Evolutionary conservation across 495 filamentous ascomycete genomes (phyloP).

Genomic region (Pseudevernia furfuracea): DNA sequence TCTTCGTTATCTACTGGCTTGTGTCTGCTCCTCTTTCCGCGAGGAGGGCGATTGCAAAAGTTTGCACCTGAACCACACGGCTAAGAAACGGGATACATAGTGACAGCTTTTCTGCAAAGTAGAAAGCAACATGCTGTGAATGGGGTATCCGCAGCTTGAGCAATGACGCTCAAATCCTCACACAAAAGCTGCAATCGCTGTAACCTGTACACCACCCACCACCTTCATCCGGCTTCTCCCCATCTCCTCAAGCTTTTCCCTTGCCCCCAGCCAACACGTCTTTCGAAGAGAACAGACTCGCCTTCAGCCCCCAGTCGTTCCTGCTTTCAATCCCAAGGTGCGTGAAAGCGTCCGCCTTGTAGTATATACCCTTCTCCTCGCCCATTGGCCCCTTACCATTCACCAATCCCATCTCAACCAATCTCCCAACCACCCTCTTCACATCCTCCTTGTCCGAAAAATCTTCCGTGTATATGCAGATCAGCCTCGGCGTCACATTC

Average conservation of each 20-base stretch:
- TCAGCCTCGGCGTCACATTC: conserved; percentile 39
- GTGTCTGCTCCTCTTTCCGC: background rate
- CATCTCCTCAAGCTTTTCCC: background rate
- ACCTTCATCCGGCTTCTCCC: background rate
- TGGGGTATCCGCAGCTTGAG: background rate
- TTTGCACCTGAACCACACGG: background rate
- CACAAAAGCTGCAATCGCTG: background rate
- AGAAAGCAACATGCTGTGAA: background rate
- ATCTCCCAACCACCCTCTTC: conserved; percentile 50
- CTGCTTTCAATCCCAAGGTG: conserved; percentile 55
- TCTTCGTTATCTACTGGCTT: background rate
- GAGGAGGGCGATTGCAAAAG: background rate
- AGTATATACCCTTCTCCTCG: conserved; percentile 53
- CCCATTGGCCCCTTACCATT: conserved; percentile 23
- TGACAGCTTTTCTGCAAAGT: background rate
- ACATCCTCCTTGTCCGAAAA: conserved; percentile 63
- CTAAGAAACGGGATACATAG: background rate
- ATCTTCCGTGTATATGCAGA: conserved; percentile 72
- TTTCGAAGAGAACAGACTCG: conserved; percentile 42
- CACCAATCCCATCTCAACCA: conserved; percentile 55
- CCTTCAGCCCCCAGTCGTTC: conserved; percentile 62
- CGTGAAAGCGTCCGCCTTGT: conserved; percentile 78
- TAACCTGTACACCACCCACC: background rate
- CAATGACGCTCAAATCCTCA: background rate
- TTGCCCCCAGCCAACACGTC: conserved; percentile 32